A percentile compares a stretch with the other conserved stretches of the same genome.
phyloP scores from a whole-genome alignment of 2,329 filamentous ascomycete genomes.

The Ceratocystis destructans region DNA sequence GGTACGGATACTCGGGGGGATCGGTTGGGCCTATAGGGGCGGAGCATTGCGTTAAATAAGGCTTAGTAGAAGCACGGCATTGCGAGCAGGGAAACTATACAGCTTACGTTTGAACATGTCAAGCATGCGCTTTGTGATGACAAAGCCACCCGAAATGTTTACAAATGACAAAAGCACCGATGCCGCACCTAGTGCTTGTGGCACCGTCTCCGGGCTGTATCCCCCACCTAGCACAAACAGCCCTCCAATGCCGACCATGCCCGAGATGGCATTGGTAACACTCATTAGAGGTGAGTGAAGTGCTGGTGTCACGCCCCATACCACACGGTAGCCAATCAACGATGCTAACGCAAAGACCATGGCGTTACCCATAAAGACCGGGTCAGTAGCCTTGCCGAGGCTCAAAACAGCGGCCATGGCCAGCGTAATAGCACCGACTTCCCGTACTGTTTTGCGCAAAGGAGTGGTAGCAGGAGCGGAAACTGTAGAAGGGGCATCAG shows the following conservation, averaged over 20 bases:
- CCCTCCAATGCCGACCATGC: constrained; percentile 78
- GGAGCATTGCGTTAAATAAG: neutral
- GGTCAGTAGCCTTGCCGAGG: constrained; percentile 66
- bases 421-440: constrained; percentile 60
- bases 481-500: constrained; percentile 35
- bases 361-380: constrained; percentile 75
- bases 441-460: constrained; percentile 64
- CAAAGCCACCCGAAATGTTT: constrained; percentile 78
- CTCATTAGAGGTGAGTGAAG: constrained; percentile 85
- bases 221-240: constrained; percentile 82
- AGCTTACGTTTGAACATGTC: constrained; percentile 68
- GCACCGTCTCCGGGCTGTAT: constrained; percentile 61
- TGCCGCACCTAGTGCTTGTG: constrained; percentile 61
- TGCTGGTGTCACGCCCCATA: constrained; percentile 75
- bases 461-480: constrained; percentile 58
- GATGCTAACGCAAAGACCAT: constrained; percentile 77
- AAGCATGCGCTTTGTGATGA: constrained; percentile 85
- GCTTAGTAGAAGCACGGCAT: neutral
- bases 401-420: constrained; percentile 64
- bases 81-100: neutral
- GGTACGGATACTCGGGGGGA: constrained; percentile 75
- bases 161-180: constrained; percentile 79
- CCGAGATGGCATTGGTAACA: constrained; percentile 84
- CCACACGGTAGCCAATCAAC: constrained; percentile 73
- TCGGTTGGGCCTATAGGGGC: constrained; percentile 53